Evolutionary conservation across 1,139 yeast species (phyloP).

Genomic region (Suzukiozyma palmioleophila): DNA sequence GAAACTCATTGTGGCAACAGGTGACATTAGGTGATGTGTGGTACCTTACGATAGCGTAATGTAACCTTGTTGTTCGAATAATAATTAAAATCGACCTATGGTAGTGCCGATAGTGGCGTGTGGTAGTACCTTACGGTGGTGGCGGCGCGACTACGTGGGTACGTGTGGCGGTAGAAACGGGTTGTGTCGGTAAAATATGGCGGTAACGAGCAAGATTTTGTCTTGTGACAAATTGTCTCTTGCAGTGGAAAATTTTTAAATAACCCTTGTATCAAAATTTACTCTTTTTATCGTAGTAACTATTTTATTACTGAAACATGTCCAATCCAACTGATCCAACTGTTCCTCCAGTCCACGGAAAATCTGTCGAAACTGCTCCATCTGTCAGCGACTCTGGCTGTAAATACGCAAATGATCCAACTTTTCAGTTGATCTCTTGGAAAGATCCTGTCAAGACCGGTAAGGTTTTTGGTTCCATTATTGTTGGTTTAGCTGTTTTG

Average conservation of each 20-base stretch:
- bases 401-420: constrained; percentile 1
- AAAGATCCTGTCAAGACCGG: constrained; percentile 76
- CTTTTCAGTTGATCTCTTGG: constrained; percentile 63
- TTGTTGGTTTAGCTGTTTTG: constrained; percentile 56
- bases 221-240: constrained; percentile 2
- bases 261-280: constrained; percentile 1
- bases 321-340: constrained; percentile 3
- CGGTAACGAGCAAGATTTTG: neutral
- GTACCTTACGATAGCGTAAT: too few relatives aligned
- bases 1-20: too few relatives aligned
- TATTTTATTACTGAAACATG: neutral
- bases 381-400: constrained; percentile 10
- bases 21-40: too few relatives aligned
- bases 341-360: neutral
- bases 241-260: neutral
- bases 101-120: too few relatives aligned
- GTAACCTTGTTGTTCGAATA: too few relatives aligned
- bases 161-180: too few relatives aligned
- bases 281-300: neutral
- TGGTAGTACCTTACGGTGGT: too few relatives aligned
- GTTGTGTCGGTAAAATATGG: too few relatives aligned
- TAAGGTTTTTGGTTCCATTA: constrained; percentile 63
- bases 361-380: constrained; percentile 13
- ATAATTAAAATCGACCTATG: too few relatives aligned
- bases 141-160: too few relatives aligned